A percentile compares a stretch with the other conserved stretches of the same genome.
Conservation (phyloP, 176 grass and related monocot genomes). For the Raddia distichophylla region DNA sequence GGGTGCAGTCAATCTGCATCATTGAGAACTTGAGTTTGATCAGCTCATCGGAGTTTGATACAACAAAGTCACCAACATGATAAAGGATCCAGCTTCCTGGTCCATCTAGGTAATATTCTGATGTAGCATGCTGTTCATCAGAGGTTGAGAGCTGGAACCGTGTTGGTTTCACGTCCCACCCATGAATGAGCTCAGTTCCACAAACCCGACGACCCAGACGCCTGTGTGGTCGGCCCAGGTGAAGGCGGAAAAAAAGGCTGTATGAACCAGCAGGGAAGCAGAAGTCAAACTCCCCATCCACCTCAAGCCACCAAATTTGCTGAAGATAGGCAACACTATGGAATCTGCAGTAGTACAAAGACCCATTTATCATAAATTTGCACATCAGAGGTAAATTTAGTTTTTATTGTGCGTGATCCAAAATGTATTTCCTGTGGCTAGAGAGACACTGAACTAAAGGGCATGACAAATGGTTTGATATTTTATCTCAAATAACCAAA, state of each 20-base stretch:
- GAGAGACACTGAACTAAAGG: neutral
- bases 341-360: constrained; percentile 66
- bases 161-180: constrained; percentile 86
- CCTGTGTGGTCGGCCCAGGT: constrained; percentile 68
- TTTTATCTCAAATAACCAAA: constrained; percentile 8
- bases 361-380: constrained; percentile 26
- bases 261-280: constrained; percentile 84
- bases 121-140: constrained; percentile 69
- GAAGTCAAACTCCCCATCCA: constrained; percentile 82
- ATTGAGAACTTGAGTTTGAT: constrained; percentile 89
- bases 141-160: constrained; percentile 77
- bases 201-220: constrained; percentile 77
- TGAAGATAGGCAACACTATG: constrained; percentile 88
- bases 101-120: constrained; percentile 66
- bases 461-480: neutral
- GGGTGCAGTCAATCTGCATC: constrained; percentile 97
- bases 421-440: too few relatives aligned
- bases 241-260: constrained; percentile 81
- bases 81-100: constrained; percentile 87
- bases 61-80: constrained; percentile 76
- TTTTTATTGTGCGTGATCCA: too few relatives aligned
- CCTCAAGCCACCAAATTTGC: constrained; percentile 99
- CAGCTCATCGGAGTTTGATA: constrained; percentile 52
- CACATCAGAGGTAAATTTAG: constrained; percentile 11
- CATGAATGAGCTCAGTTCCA: constrained; percentile 74